Evolutionary conservation across 2,329 filamentous ascomycete species (phyloP).

Genomic region (Talaromyces verruculosus): DNA sequence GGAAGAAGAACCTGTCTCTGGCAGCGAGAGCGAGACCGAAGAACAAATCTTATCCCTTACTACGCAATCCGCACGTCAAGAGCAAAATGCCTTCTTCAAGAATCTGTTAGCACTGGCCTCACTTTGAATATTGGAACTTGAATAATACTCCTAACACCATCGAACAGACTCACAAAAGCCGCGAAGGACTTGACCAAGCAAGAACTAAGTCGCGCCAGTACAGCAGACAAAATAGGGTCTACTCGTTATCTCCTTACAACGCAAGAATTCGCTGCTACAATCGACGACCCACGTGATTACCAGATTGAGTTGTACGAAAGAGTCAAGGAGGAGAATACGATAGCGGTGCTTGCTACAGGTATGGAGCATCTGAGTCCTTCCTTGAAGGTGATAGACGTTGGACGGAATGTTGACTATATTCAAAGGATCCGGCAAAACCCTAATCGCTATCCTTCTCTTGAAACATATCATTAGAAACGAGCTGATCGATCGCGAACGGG

Average conservation of each 20-base stretch:
- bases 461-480: slow-evolving; percentile 75
- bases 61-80: slow-evolving; percentile 38
- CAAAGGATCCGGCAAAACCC: slow-evolving; percentile 82
- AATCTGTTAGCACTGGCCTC: slow-evolving; percentile 39
- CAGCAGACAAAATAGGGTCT: slow-evolving; percentile 51
- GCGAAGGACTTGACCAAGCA: slow-evolving; percentile 45
- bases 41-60: slow-evolving; percentile 25
- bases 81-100: slow-evolving; percentile 54
- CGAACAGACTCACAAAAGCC: slow-evolving; percentile 40
- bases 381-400: background rate
- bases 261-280: slow-evolving; percentile 58
- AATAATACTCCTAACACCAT: background rate
- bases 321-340: slow-evolving; percentile 80
- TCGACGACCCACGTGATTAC: slow-evolving; percentile 80
- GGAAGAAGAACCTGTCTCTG: slow-evolving; percentile 14
- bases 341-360: slow-evolving; percentile 85
- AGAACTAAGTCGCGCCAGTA: slow-evolving; percentile 34
- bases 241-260: slow-evolving; percentile 55
- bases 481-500: slow-evolving; percentile 64
- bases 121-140: background rate
- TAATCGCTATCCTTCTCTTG: slow-evolving; percentile 88
- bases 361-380: background rate
- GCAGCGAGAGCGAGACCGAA: slow-evolving; percentile 34
- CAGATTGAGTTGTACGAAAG: slow-evolving; percentile 88
- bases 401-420: slow-evolving; percentile 6